Evolutionary conservation across 1,284 basidiomycete species (phyloP).

Genomic region (Pyrrhoderma lamaoense): DNA sequence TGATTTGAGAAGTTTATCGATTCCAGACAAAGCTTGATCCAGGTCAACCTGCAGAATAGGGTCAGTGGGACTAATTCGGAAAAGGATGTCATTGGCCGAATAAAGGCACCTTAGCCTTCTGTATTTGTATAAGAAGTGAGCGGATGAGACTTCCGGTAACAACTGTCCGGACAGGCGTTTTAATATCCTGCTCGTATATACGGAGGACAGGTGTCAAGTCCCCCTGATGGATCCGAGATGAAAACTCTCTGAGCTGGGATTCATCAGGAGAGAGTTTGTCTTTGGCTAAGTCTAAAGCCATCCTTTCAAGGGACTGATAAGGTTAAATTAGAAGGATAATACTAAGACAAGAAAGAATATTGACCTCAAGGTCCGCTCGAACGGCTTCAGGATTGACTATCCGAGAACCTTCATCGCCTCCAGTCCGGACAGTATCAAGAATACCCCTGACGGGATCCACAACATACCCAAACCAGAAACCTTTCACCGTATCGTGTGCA

Average conservation of each 20-base stretch:
- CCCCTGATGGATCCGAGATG: slow-evolving; percentile 65
- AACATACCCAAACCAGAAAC: slow-evolving; percentile 83
- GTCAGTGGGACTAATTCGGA: not conserved
- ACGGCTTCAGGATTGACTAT: slow-evolving; percentile 76
- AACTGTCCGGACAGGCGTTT: slow-evolving; percentile 75
- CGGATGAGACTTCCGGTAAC: slow-evolving; percentile 79
- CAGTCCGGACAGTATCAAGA: slow-evolving; percentile 74
- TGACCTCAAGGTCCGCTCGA: slow-evolving; percentile 69
- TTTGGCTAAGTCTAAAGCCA: slow-evolving; percentile 80
- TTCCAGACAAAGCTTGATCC: slow-evolving; percentile 76
- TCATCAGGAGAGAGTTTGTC: slow-evolving; percentile 68
- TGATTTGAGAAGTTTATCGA: slow-evolving; percentile 89
- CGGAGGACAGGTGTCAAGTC: slow-evolving; percentile 86
- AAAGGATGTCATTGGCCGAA: slow-evolving; percentile 5
- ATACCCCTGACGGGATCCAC: slow-evolving; percentile 83
- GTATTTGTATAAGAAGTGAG: slow-evolving; percentile 87
- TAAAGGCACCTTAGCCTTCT: slow-evolving; percentile 83
- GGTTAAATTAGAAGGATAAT: not conserved
- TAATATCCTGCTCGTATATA: slow-evolving; percentile 91
- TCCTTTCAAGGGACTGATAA: slow-evolving; percentile 79
- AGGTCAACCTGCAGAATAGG: slow-evolving; percentile 70
- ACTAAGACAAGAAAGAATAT: slow-evolving; percentile 18
- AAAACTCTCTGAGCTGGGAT: slow-evolving; percentile 57
- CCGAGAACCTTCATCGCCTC: slow-evolving; percentile 58
- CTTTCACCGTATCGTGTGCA: slow-evolving; percentile 59